Percentiles rank a stretch among this genome's conserved stretches.
Conservation (phyloP, 2,329 filamentous ascomycete genomes). For the Colletotrichum endophyticum region DNA sequence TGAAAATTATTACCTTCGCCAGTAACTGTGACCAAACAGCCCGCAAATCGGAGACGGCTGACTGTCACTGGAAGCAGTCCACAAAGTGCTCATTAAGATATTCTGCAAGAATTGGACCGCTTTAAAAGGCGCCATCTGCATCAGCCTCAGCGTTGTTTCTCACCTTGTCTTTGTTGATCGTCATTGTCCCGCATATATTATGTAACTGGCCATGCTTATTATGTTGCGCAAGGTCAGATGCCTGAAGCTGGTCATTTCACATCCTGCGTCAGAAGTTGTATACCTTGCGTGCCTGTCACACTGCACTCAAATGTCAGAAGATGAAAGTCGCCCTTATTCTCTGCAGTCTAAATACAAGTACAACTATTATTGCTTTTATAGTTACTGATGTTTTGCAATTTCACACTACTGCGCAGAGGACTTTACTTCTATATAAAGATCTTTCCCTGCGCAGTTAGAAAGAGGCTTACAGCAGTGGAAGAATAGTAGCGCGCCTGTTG, state of each 20-base stretch:
- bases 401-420: background rate
- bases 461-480: background rate
- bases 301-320: no score
- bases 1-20: no score
- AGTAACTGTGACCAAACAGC: no score
- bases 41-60: no score
- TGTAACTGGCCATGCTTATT: background rate
- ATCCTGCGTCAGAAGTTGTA: background rate
- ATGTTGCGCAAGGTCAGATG: rapidly evolving
- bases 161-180: background rate
- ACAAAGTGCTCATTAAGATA: no score
- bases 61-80: no score
- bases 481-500: rapidly evolving
- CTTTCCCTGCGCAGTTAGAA: background rate
- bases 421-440: background rate
- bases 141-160: rapidly evolving
- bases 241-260: background rate
- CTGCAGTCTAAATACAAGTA: no score
- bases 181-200: rapidly evolving
- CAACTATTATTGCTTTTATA: background rate
- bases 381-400: background rate
- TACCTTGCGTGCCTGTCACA: rapidly evolving
- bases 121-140: rapidly evolving
- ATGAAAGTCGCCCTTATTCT: no score
- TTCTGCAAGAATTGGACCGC: no score